phyloP scores from a whole-genome alignment of 441 rosid genomes.

The Metrosideros polymorpha region DNA sequence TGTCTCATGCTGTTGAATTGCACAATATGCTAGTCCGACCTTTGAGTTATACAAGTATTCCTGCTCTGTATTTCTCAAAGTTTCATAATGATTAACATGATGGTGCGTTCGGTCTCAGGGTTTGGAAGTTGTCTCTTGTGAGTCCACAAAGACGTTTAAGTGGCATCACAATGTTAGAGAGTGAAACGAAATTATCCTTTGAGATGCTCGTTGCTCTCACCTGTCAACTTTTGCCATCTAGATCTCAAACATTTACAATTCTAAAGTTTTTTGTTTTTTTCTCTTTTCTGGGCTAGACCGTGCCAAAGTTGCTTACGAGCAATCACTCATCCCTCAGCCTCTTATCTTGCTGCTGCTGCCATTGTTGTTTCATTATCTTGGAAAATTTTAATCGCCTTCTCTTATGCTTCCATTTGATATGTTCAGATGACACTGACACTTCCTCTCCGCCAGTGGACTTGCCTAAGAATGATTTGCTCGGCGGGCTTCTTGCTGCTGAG shows the following conservation, averaged over 20 bases:
- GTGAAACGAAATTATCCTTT: not conserved
- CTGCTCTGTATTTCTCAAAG: not conserved
- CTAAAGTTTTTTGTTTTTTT: not conserved
- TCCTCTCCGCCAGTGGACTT: slow-evolving; percentile 9
- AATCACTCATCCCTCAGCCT: not conserved
- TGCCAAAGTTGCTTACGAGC: not conserved
- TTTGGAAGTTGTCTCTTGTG: not conserved
- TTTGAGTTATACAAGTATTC: not conserved
- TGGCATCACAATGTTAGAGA: not conserved
- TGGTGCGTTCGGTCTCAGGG: not conserved
- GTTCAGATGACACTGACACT: slow-evolving; percentile 15
- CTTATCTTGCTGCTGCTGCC: not conserved
- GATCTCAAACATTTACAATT: not conserved
- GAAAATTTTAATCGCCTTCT: not conserved
- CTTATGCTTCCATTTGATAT: slow-evolving; percentile 2
- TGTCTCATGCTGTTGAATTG: not conserved
- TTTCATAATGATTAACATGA: not conserved
- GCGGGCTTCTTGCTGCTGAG: slow-evolving; percentile 59
- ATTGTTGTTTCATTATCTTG: not conserved
- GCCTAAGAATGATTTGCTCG: slow-evolving; percentile 34
- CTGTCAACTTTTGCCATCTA: not conserved
- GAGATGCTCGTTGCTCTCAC: not conserved
- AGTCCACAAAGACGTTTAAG: not conserved
- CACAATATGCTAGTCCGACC: not conserved
- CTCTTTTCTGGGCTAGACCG: not conserved